phyloP scores from a whole-genome alignment of 768 basidiomycete genomes.

The Rhodotorula toruloides region DNA sequence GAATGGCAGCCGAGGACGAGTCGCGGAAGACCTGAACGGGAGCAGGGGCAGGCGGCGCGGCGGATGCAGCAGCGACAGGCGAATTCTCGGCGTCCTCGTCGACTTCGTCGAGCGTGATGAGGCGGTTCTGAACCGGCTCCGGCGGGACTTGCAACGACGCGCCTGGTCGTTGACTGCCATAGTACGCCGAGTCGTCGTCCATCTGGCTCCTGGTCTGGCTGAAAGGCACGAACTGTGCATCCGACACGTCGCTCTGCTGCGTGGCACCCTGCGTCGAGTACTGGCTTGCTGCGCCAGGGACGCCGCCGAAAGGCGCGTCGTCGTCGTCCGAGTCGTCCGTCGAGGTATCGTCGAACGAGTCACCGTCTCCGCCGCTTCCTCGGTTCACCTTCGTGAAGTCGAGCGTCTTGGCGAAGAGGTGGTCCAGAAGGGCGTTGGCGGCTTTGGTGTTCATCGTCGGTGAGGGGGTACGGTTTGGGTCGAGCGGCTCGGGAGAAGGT shows the following conservation, averaged over 20 bases:
- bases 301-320: background rate
- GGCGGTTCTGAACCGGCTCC: background rate
- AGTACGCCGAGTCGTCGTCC: conserved; percentile 26
- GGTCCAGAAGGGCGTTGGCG: conserved; percentile 87
- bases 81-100: conserved; percentile 16
- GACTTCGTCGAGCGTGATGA: background rate
- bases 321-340: conserved; percentile 38
- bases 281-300: conserved; percentile 5
- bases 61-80: too few relatives aligned
- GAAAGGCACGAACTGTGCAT: conserved; percentile 26
- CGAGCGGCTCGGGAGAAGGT: background rate
- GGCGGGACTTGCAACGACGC: background rate
- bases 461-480: conserved; percentile 44
- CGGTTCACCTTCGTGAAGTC: conserved; percentile 45
- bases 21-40: conserved; percentile 36
- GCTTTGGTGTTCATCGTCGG: conserved; percentile 96
- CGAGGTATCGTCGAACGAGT: conserved; percentile 44
- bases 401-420: conserved; percentile 72
- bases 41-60: too few relatives aligned
- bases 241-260: conserved; percentile 19
- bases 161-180: background rate
- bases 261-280: conserved; percentile 18
- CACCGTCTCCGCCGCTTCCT: background rate
- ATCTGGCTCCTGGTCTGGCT: conserved; percentile 33
- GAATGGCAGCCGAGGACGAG: background rate